Base-by-base conservation (phyloP, 2,329 filamentous ascomycete species). In the Fusarium nelsonii region DNA sequence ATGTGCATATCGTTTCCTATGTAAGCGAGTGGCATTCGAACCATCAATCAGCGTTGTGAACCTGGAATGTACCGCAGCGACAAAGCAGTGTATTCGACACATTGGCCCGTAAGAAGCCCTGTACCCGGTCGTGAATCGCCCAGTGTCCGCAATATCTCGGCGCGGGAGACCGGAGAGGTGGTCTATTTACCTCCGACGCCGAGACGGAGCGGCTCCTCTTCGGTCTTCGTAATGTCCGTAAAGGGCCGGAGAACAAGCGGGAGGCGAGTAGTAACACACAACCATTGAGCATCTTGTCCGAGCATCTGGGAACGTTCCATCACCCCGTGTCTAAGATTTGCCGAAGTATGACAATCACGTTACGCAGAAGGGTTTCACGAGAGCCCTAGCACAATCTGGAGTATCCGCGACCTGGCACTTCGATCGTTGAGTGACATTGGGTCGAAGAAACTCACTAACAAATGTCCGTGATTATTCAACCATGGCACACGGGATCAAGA, bases 281-380 rank as follows among this genome's bases (percentile, higher is more conserved):
- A 59, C 60, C 36, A 28, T 56, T 40, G 37, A 37, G 43, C 30
- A 33, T 41, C 56, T 65, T 59, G 65, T 72, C 68, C 68, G 51
- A 72, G 51, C 55, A 62, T 64, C 71, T 73, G 63, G 71, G 69
- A 73, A 61, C 65, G 63, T 73, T 69, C 71, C 60, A 69, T 69
- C 39, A 32, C 52, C 62, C 49, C 40, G 56, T 62, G 62, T 43
- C 57, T 55, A 43, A 56, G 44, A 71, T 63, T 60, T 72, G 60
- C 67, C 62, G 67, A 52, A 55, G 67, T 45, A 40, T 64, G 58
- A 68, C 62, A 56, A 45, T 28, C 49, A 16, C 12, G 53, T 63
- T 36, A 53, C 46, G 40, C 50, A 34, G 23, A 53, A 14, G 34
- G 26, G 67, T 68, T 40, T 10, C 58, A 70, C 66, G 49, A 34